Conservation (phyloP, 345 rosid genomes). For the Euphorbia tirucalli region DNA sequence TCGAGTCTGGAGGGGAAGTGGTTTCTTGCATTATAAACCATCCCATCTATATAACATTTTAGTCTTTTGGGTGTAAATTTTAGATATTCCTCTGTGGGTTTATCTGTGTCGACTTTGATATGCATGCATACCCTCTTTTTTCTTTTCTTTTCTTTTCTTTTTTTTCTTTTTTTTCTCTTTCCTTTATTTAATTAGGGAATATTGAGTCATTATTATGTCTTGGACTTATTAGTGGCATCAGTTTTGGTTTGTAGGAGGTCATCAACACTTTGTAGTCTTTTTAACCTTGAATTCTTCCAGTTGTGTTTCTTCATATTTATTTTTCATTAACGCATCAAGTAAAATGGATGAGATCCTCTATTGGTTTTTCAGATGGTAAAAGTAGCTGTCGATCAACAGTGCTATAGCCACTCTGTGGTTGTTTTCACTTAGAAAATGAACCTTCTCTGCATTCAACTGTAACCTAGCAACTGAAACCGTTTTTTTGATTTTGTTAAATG, state of each 20-base stretch:
- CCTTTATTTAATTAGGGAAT: conserved; percentile 11
- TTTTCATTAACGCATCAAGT: conserved; percentile 1
- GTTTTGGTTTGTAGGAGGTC: conserved; percentile 38
- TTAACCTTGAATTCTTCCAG: neutral
- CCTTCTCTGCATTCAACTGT: no score
- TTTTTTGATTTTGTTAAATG: no score
- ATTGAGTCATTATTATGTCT: conserved; percentile 22
- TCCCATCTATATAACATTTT: conserved; percentile 22
- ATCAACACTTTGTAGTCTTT: neutral
- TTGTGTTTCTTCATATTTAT: neutral
- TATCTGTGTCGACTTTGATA: conserved; percentile 17
- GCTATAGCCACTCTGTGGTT: no score
- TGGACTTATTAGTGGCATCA: conserved; percentile 30
- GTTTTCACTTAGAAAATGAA: no score
- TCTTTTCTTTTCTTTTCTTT: no score
- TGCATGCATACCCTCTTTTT: conserved; percentile 23
- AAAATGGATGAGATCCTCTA: neutral
- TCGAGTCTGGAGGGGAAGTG: conserved; percentile 25
- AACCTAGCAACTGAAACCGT: no score
- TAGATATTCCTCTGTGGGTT: conserved; percentile 33
- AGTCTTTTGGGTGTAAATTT: conserved; percentile 45
- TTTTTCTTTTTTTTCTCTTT: neutral
- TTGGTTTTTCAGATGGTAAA: neutral
- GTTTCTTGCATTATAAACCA: conserved; percentile 30
- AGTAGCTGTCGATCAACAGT: no score